Conservation (phyloP, 1,284 basidiomycete genomes). For the Singerocomus inundabilis region DNA sequence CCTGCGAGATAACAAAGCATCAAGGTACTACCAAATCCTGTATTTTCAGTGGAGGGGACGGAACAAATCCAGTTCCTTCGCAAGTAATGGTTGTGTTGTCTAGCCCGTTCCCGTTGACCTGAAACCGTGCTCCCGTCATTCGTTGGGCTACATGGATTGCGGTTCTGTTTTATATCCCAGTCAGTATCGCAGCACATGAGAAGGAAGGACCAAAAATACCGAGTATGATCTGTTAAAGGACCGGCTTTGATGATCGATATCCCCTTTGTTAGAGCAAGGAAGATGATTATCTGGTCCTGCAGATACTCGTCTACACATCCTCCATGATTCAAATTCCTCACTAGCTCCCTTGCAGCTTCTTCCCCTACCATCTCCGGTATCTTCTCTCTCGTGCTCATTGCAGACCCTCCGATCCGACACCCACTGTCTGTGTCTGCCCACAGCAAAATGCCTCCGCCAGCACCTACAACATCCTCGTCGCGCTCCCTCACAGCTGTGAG, state of each 20-base stretch:
- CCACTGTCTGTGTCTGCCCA: conserved; percentile 69
- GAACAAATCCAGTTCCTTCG: conserved; percentile 52
- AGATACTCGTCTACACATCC: conserved; percentile 69
- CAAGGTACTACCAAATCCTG: background rate
- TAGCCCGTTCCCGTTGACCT: conserved; percentile 40
- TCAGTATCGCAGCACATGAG: background rate
- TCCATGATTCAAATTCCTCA: conserved; percentile 52
- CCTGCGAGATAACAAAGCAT: background rate
- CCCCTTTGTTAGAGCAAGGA: conserved; percentile 68
- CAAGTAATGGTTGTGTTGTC: conserved; percentile 47
- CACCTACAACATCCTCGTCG: conserved; percentile 47
- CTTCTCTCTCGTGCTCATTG: conserved; percentile 51
- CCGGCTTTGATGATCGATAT: conserved; percentile 53
- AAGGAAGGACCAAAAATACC: conserved; percentile 38
- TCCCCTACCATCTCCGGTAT: conserved; percentile 48
- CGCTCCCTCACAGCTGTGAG: conserved; percentile 45
- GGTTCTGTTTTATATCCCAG: conserved; percentile 44
- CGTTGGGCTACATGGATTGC: conserved; percentile 70
- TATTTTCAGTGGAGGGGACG: conserved; percentile 5
- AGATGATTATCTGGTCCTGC: conserved; percentile 74
- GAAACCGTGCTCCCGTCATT: conserved; percentile 62
- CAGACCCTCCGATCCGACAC: conserved; percentile 62
- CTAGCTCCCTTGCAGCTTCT: conserved; percentile 56
- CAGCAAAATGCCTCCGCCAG: conserved; percentile 65
- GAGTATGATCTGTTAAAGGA: conserved; percentile 63